These are phyloP conservation scores for Venturia effusa DNA, from an alignment of 2,329 filamentous ascomycete species.

Conservation along the genomic window DNA sequence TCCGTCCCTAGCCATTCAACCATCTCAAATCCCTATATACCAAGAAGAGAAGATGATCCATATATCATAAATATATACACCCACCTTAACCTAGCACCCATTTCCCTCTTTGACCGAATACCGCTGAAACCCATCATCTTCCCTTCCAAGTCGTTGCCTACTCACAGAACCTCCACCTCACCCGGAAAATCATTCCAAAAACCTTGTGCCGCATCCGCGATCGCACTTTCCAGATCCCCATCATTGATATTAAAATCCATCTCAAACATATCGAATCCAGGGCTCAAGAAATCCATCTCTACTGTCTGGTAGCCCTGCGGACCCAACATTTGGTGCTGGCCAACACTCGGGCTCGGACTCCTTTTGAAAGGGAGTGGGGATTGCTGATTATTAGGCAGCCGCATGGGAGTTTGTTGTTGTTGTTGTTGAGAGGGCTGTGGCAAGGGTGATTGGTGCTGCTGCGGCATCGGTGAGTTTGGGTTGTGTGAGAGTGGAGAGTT, in stretches of 20 bases:
- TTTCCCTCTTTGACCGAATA: too few relatives aligned
- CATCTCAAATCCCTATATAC: too few relatives aligned
- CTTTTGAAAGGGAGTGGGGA: neutral
- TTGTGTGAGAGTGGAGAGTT: neutral
- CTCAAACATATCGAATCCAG: conserved; percentile 10
- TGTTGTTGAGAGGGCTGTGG: neutral
- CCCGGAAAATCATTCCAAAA: conserved; percentile 12
- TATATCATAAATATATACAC: too few relatives aligned
- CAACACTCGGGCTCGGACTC: neutral
- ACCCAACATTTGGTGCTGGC: neutral
- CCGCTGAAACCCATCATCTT: too few relatives aligned
- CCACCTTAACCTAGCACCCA: too few relatives aligned
- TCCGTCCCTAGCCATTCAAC: too few relatives aligned
- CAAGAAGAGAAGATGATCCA: too few relatives aligned
- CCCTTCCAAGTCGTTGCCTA: neutral
- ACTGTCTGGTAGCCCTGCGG: neutral
- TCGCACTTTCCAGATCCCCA: conserved; percentile 10
- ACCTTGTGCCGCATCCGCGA: conserved; percentile 10
- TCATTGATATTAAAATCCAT: conserved; percentile 9
- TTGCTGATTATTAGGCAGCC: neutral
- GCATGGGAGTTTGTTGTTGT: neutral
- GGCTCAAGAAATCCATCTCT: neutral
- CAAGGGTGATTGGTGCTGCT: neutral
- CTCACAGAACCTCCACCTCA: conserved; percentile 7
- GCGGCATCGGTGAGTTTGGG: neutral